Conservation (phyloP, 768 basidiomycete species). For the Phlebiopsis flavidoalba region DNA sequence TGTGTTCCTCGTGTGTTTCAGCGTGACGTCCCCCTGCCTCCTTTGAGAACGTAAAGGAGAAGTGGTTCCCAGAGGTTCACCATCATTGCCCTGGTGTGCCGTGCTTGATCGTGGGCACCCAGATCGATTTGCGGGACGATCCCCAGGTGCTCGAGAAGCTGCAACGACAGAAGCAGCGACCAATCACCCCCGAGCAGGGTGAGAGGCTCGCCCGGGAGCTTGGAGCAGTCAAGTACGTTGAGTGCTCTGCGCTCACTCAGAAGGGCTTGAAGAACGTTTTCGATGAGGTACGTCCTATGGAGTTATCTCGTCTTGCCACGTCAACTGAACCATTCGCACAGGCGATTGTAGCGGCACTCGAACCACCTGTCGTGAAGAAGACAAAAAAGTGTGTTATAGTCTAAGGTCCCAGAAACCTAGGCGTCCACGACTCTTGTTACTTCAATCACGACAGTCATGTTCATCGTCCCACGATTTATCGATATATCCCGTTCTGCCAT, state of each 20-base stretch:
- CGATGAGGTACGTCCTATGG: slow-evolving; percentile 75
- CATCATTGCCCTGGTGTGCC: slow-evolving; percentile 99
- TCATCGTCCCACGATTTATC: slow-evolving; percentile 20
- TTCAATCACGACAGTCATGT: slow-evolving; percentile 18
- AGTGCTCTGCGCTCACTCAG: slow-evolving; percentile 98
- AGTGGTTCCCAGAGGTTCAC: slow-evolving; percentile 99
- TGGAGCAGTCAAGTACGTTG: slow-evolving; percentile 98
- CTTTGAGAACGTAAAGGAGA: slow-evolving; percentile 99
- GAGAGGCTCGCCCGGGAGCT: slow-evolving; percentile 95
- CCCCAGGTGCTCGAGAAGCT: slow-evolving; percentile 91
- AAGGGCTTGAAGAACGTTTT: slow-evolving; percentile 99
- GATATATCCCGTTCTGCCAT: slow-evolving; percentile 18
- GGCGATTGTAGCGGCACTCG: slow-evolving; percentile 98
- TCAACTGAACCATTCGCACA: slow-evolving; percentile 24
- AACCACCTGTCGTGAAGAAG: slow-evolving; percentile 90
- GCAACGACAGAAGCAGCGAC: slow-evolving; percentile 92
- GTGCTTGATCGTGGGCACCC: slow-evolving; percentile 98
- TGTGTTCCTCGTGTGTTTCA: slow-evolving; percentile 99
- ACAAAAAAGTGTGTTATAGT: slow-evolving; percentile 79
- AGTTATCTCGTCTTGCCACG: slow-evolving; percentile 4
- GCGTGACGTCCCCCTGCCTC: slow-evolving; percentile 97
- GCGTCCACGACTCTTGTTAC: slow-evolving; percentile 12
- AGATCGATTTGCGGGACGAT: slow-evolving; percentile 96
- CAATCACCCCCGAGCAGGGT: slow-evolving; percentile 82
- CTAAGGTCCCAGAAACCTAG: slow-evolving; percentile 38